These are phyloP conservation scores for Amorphotheca resinae DNA, from an alignment of 495 filamentous ascomycete genomes.

Conservation along the genomic window DNA sequence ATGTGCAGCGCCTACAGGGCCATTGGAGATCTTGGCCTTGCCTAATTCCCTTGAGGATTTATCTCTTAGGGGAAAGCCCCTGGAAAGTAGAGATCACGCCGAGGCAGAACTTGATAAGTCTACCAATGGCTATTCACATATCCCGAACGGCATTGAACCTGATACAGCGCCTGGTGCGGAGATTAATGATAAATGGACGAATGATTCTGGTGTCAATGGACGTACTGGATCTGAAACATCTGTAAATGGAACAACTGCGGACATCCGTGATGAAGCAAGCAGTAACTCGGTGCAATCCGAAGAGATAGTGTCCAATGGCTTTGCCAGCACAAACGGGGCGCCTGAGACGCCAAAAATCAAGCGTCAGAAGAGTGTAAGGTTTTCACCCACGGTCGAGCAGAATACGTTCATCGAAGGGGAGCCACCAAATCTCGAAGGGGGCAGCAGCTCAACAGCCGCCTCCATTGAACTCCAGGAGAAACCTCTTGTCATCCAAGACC, in stretches of 20 bases:
- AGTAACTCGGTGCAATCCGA: conserved; percentile 10
- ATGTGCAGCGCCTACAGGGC: conserved; percentile 24
- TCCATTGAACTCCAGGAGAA: conserved; percentile 6
- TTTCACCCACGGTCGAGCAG: conserved; percentile 48
- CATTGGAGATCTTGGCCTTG: conserved; percentile 26
- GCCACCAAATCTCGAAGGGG: conserved; percentile 27
- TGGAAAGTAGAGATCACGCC: not conserved
- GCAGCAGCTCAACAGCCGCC: not conserved
- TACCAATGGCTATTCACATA: not conserved
- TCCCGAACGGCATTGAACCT: not conserved
- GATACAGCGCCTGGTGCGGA: not conserved
- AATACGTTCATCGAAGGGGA: conserved; percentile 39
- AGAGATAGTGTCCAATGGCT: conserved; percentile 3
- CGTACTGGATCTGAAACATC: not conserved
- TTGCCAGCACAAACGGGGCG: not conserved
- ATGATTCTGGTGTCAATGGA: not conserved
- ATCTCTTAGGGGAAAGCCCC: not conserved
- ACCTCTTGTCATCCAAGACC: conserved; percentile 40
- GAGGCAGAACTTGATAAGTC: not conserved
- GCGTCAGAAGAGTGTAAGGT: conserved; percentile 45
- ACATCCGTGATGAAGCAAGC: conserved; percentile 10
- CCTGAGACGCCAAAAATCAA: conserved; percentile 13
- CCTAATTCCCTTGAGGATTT: conserved; percentile 21
- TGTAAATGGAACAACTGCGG: conserved; percentile 5
- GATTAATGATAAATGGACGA: too few relatives aligned